phyloP scores from a whole-genome alignment of 1,284 basidiomycete species.

The Nidula niveotomentosa region DNA sequence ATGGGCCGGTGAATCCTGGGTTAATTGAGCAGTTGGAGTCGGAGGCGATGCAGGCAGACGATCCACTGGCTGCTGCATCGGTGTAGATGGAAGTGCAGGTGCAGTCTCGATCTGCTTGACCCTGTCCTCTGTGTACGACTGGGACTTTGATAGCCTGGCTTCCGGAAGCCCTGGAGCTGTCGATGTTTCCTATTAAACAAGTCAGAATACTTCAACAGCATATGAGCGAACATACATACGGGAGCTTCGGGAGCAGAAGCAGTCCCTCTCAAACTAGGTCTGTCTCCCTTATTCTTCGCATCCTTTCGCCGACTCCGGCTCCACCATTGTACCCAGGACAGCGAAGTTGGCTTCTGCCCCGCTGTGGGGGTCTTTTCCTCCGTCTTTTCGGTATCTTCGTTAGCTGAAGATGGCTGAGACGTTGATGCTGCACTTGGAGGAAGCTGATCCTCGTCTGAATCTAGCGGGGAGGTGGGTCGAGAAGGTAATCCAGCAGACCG shows the following conservation, averaged over 20 bases:
- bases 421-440: conserved; percentile 1
- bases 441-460: conserved; percentile 24
- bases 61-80: conserved; percentile 23
- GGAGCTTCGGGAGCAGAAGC: conserved; percentile 22
- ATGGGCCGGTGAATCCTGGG: conserved; percentile 9
- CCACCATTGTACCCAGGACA: conserved; percentile 80
- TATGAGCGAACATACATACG: background rate
- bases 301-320: conserved; percentile 48
- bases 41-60: conserved; percentile 9
- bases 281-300: conserved; percentile 14
- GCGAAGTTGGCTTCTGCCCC: conserved; percentile 46
- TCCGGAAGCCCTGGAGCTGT: background rate
- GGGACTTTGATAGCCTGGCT: background rate
- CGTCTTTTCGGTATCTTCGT: conserved; percentile 19
- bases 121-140: conserved; percentile 4
- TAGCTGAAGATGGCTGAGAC: conserved; percentile 6
- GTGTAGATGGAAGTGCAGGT: conserved; percentile 34
- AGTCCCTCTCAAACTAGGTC: conserved; percentile 26
- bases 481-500: conserved; percentile 25
- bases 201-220: background rate
- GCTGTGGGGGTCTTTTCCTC: conserved; percentile 24
- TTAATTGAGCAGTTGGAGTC: conserved; percentile 6
- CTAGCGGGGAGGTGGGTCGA: conserved; percentile 10
- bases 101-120: conserved; percentile 29
- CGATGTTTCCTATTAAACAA: background rate